These are phyloP conservation scores for Citrus hindsii DNA, from an alignment of 345 rosid genomes.

Conservation along the genomic window DNA sequence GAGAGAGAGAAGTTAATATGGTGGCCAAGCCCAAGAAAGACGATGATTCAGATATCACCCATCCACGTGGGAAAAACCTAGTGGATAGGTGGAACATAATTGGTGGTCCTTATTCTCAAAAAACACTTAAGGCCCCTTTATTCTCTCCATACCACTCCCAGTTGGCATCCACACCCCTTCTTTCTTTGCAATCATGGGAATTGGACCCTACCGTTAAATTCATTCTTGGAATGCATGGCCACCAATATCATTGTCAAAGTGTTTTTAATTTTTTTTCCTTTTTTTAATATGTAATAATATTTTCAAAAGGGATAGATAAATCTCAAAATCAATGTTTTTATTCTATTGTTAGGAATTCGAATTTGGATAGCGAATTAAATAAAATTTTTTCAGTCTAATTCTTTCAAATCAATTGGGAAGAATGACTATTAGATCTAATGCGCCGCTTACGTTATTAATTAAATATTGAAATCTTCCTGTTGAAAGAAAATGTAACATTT, in stretches of 20 bases:
- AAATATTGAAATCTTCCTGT: too few species aligned
- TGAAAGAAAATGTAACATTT: too few species aligned
- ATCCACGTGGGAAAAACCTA: not conserved
- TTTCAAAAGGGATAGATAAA: too few species aligned
- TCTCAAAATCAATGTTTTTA: too few species aligned
- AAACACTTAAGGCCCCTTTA: not conserved
- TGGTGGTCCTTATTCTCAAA: not conserved
- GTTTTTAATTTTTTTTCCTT: too few species aligned
- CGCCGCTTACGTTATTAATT: too few species aligned
- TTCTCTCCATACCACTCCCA: conserved; percentile 7
- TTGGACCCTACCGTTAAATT: not conserved
- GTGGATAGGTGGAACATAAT: not conserved
- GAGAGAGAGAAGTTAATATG: not conserved
- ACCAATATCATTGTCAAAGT: not conserved
- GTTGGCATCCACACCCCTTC: conserved; percentile 23
- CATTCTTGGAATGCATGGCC: not conserved
- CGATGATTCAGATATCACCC: not conserved
- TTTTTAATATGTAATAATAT: too few species aligned
- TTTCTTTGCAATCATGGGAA: conserved; percentile 3
- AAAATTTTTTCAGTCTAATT: too few species aligned
- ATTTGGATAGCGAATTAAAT: too few species aligned
- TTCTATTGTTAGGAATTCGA: too few species aligned
- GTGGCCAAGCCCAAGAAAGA: not conserved
- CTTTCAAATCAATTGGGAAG: not conserved
- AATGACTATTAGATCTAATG: too few species aligned